These are phyloP conservation scores for Phaeophleospora eucalypticola DNA, from an alignment of 2,329 filamentous ascomycete genomes.

Conservation along the genomic window DNA sequence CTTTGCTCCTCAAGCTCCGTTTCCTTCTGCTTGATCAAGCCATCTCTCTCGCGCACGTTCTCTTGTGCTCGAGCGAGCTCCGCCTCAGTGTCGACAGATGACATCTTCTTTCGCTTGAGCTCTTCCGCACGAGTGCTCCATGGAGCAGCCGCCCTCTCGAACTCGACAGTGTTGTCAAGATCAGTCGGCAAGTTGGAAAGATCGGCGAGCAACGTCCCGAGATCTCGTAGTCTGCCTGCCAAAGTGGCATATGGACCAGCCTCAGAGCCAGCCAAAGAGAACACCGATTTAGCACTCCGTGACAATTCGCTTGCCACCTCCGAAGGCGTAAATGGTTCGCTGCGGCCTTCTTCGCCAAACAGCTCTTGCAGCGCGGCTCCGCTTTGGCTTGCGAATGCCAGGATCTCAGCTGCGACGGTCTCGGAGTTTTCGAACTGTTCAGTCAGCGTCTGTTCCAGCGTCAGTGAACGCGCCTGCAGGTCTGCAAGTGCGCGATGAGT, in stretches of 20 bases:
- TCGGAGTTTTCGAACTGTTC: constrained; percentile 69
- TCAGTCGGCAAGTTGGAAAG: constrained; percentile 58
- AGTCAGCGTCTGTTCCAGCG: constrained; percentile 63
- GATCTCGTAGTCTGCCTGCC: constrained; percentile 60
- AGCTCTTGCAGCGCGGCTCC: constrained; percentile 63
- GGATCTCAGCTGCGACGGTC: constrained; percentile 59
- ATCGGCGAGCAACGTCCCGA: constrained; percentile 63
- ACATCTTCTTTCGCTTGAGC: constrained; percentile 74
- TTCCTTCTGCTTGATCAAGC: constrained; percentile 52
- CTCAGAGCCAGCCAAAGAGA: constrained; percentile 51
- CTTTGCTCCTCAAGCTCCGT: constrained; percentile 79
- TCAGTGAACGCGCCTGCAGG: constrained; percentile 69
- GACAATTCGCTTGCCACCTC: constrained; percentile 65
- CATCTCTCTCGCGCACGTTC: constrained; percentile 70
- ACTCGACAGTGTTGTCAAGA: constrained; percentile 44
- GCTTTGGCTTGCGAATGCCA: constrained; percentile 61
- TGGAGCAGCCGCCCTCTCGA: constrained; percentile 70
- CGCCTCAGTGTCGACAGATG: constrained; percentile 78
- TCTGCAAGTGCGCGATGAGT: constrained; percentile 73
- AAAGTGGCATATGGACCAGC: constrained; percentile 68
- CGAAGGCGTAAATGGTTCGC: constrained; percentile 60
- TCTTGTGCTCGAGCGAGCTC: constrained; percentile 77
- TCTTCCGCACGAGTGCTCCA: constrained; percentile 81
- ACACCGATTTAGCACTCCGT: constrained; percentile 50
- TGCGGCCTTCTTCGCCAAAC: constrained; percentile 67